Conservation (phyloP, 202 grass and related monocot genomes). For the Schoenoplectus tabernaemontani region DNA sequence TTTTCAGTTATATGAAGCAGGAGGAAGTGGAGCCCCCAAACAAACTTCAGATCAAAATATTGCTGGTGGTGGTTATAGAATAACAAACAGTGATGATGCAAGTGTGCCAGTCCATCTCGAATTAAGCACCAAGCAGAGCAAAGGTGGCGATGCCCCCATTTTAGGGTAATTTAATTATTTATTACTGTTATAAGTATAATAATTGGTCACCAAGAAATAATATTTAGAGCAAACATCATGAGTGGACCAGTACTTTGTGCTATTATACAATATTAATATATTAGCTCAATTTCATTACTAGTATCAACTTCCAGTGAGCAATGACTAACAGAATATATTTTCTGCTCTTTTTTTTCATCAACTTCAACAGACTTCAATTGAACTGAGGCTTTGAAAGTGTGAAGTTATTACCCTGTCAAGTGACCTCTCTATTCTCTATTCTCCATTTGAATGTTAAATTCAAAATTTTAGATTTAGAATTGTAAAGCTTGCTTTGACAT, state of each 20-base stretch:
- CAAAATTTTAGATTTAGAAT: background rate
- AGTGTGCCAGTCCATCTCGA: slow-evolving; percentile 18
- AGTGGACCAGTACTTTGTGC: background rate
- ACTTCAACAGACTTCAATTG: slow-evolving; percentile 11
- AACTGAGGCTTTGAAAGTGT: background rate
- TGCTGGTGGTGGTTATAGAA: background rate
- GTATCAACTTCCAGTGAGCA: background rate
- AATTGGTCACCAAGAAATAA: background rate
- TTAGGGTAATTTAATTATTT: slow-evolving; percentile 15
- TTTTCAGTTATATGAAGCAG: slow-evolving; percentile 13
- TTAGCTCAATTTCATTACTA: background rate
- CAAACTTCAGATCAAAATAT: slow-evolving; percentile 10
- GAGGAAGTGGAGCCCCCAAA: slow-evolving; percentile 13
- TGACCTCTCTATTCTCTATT: background rate
- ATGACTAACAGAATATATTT: background rate
- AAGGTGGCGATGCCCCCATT: background rate
- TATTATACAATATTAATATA: background rate
- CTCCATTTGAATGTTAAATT: background rate
- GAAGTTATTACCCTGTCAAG: background rate
- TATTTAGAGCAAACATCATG: background rate
- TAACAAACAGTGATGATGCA: slow-evolving; percentile 8
- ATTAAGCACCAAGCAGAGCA: slow-evolving; percentile 17
- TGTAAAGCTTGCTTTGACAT: slow-evolving; percentile 1
- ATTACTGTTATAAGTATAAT: background rate
- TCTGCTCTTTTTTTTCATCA: background rate